Conservation (phyloP, 805 yeast species). For the Ogataea neopini region DNA sequence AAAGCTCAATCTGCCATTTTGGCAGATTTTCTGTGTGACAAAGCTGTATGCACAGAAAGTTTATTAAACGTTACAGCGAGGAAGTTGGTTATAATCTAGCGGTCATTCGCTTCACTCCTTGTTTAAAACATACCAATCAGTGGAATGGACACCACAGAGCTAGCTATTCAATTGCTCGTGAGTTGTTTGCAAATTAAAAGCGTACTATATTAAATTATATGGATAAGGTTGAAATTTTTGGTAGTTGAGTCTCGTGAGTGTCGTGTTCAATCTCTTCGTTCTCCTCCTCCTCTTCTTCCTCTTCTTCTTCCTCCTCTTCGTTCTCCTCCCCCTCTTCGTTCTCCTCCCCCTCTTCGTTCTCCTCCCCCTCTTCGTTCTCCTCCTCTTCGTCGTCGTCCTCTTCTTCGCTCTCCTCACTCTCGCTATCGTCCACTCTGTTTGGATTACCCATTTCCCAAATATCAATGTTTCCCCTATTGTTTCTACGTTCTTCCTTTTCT, state of each 20-base stretch:
- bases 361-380: conserved; percentile 23
- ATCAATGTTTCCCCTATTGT: conserved; percentile 54
- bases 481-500: conserved; percentile 64
- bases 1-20: too few species aligned
- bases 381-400: conserved; percentile 32
- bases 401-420: conserved; percentile 23
- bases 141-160: too few species aligned
- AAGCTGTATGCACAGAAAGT: background rate
- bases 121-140: too few species aligned
- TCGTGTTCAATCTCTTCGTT: conserved; percentile 18
- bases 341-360: conserved; percentile 10
- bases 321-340: conserved; percentile 27
- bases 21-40: background rate
- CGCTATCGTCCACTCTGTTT: conserved; percentile 45
- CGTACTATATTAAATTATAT: background rate
- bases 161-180: too few species aligned
- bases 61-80: too few species aligned
- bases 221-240: conserved; percentile 2
- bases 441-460: conserved; percentile 80
- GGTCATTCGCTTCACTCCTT: too few species aligned
- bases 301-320: conserved; percentile 18
- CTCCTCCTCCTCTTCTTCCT: conserved; percentile 24
- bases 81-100: too few species aligned
- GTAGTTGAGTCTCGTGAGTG: conserved; percentile 13
- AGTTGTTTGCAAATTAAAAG: too few species aligned